These are phyloP conservation scores for Leishmania lainsoni DNA, from an alignment of 208 protist genomes.

Conservation along the genomic window DNA sequence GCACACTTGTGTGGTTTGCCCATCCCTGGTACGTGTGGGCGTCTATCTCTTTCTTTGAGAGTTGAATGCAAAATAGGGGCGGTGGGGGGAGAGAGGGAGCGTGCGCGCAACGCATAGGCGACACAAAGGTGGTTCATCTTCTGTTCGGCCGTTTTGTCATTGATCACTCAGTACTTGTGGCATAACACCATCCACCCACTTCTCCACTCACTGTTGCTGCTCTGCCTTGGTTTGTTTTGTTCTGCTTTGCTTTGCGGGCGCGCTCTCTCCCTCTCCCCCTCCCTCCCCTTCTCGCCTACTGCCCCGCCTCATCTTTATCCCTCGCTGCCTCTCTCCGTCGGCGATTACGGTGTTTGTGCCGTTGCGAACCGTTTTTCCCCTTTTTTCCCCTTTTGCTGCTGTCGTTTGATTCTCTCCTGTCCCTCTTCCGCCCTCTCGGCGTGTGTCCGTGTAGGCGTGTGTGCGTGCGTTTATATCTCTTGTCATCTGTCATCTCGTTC, in stretches of 20 bases:
- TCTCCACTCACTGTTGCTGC: slow-evolving; percentile 4
- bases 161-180: background rate
- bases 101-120: slow-evolving; percentile 18
- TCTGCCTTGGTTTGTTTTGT: slow-evolving; percentile 5
- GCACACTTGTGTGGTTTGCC: no score
- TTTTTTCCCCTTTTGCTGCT: background rate
- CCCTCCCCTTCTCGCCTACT: background rate
- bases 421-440: background rate
- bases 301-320: background rate
- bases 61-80: no score
- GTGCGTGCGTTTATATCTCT: background rate
- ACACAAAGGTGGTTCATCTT: slow-evolving; percentile 2
- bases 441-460: background rate
- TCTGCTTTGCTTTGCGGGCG: background rate
- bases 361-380: background rate
- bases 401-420: slow-evolving; percentile 6
- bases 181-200: background rate
- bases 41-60: no score
- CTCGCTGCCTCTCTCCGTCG: background rate
- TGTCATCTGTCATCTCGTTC: background rate
- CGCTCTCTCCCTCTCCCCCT: background rate
- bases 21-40: no score
- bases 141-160: background rate
- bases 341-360: background rate
- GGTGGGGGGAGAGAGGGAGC: background rate